Conservation (phyloP, 2,329 filamentous ascomycete species). For the Claviceps sp. region DNA sequence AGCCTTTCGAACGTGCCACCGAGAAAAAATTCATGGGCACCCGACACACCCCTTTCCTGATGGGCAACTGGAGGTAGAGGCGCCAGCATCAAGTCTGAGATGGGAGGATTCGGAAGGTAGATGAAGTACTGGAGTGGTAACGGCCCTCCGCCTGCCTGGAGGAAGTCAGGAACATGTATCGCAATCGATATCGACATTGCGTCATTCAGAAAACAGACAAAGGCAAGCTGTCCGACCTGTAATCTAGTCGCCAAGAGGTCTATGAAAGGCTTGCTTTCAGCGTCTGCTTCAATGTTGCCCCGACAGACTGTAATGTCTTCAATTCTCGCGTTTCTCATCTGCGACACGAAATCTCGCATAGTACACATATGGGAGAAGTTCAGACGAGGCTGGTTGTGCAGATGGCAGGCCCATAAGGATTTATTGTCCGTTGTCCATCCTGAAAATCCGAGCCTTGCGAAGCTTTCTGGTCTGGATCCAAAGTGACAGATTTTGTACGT, state of each 20-base stretch:
- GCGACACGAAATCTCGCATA: constrained; percentile 17
- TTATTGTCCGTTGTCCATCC: constrained; percentile 7
- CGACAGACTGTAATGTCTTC: constrained; percentile 6
- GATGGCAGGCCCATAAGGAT: constrained; percentile 14
- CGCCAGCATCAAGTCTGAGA: constrained; percentile 13
- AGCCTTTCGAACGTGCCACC: constrained; percentile 20
- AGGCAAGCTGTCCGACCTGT: constrained; percentile 20
- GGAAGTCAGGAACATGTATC: constrained; percentile 14
- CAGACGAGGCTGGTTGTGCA: constrained; percentile 14
- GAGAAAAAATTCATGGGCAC: constrained; percentile 17
- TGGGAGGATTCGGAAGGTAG: constrained; percentile 17
- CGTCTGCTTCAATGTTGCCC: constrained; percentile 10
- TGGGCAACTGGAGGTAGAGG: constrained; percentile 7
- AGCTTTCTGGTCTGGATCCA: constrained; percentile 2
- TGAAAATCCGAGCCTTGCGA: constrained; percentile 7
- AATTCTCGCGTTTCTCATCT: constrained; percentile 4
- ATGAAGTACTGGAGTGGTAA: constrained; percentile 24
- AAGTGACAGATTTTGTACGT: constrained; percentile 7
- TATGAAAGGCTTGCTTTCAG: constrained; percentile 10
- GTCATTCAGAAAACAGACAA: constrained; percentile 17
- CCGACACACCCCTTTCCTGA: constrained; percentile 1
- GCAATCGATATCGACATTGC: constrained; percentile 17
- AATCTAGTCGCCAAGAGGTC: constrained; percentile 21
- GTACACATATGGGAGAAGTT: constrained; percentile 23
- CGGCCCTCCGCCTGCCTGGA: not conserved